Evolutionary conservation across 192 early-diverging fungal genomes (phyloP), one percentile per base, ranked within the genome.

Genomic region (Podila verticillata): DNA sequence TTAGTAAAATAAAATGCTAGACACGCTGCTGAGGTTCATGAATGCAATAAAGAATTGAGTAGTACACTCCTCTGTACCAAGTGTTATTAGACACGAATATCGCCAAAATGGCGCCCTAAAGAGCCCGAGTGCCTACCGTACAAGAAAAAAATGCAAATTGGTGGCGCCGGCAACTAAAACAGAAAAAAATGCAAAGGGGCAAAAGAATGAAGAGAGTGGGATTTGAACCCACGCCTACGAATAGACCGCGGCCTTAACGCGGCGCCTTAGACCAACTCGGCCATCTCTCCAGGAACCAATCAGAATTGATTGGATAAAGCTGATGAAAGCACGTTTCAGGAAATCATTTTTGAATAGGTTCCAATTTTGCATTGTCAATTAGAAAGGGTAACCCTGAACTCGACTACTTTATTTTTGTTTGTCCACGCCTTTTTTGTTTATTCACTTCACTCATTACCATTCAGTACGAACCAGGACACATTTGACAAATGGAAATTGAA

Each of bases 401-500:
- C 39, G 1, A 44, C 39, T 12, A 19, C 19, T 17, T 47, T 20
- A 44, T n/a, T 64, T 39, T 64, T 30, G 0, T 64, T 64, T 31
- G n/a, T 10, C 13, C 48, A 47, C 12, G 47, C 22, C 13, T 3
- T 7, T 30, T 19, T 31, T 7, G 1, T 35, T 2, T n/a, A 17
- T 47, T 24, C 5, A 7, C 26, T 64, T 28, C 39, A 24, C 49
- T 9, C 35, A 64, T n/a, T 36, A n/a, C 61, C 29, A 12, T 36
- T 62, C 30, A 32, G 3, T 2, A 64, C 63, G 35, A 48, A 10
- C 31, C 3, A 34, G 20, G 61, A 63, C 32, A 34, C 59, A 60
- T 4, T 6, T 26, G 31, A 39, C n/a, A 48, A 4, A 72, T 80
- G 65, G 77, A 80, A 24, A 31, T 64, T 0, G 77, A 80, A 68